A percentile compares a stretch with the other conserved stretches of the same genome.
These are phyloP conservation scores for Coccomyxa sp. DNA, from an alignment of 139 green algal species.

Conservation along the genomic window DNA sequence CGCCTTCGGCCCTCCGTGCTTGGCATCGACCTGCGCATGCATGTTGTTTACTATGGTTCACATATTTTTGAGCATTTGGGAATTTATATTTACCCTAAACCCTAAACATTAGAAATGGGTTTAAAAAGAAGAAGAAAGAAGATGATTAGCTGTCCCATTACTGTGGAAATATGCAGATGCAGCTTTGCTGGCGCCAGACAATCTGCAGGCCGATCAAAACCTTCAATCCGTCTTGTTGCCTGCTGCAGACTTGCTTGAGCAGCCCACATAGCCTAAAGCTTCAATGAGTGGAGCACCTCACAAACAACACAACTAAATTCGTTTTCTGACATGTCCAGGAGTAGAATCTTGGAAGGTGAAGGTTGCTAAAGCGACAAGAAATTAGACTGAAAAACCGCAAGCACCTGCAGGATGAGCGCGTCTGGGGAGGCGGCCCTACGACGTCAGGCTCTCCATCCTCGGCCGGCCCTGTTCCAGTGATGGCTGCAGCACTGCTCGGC, in stretches of 20 bases:
- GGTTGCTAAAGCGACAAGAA: background rate
- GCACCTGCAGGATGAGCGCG: background rate
- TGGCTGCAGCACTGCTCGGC: background rate
- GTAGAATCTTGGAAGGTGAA: background rate
- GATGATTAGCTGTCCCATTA: too few relatives aligned
- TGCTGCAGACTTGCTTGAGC: too few relatives aligned
- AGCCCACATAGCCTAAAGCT: too few relatives aligned
- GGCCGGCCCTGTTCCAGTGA: background rate
- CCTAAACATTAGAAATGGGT: background rate
- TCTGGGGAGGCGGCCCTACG: background rate
- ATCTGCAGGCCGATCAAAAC: too few relatives aligned
- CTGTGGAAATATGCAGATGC: too few relatives aligned
- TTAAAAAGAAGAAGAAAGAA: background rate
- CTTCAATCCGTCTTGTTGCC: too few relatives aligned
- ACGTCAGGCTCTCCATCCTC: background rate
- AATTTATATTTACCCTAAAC: background rate
- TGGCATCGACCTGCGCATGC: background rate
- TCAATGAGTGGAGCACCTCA: too few relatives aligned
- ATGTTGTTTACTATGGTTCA: too few relatives aligned
- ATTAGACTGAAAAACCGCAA: background rate
- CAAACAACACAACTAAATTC: too few relatives aligned
- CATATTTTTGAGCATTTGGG: background rate
- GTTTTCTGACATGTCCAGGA: background rate
- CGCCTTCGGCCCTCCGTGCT: background rate
- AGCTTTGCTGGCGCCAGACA: too few relatives aligned